Percentiles rank a stretch among this genome's conserved stretches.
phyloP scores from a whole-genome alignment of 1,139 yeast genomes.

The Yamadazyma diospyri region DNA sequence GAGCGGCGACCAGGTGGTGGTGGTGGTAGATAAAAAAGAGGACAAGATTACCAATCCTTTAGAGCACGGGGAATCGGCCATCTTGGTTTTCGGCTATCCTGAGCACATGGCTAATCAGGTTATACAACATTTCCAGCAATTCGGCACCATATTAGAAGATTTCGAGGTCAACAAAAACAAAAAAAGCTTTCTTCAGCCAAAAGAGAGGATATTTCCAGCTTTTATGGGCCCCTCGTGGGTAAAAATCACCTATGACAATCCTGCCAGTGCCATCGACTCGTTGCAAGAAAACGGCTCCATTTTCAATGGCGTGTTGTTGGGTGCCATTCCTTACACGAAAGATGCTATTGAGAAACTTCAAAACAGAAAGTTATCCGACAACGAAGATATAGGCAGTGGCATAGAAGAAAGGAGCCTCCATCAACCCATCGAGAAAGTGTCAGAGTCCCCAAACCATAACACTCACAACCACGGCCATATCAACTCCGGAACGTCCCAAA shows the following conservation, averaged over 20 bases:
- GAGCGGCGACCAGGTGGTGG: constrained; percentile 12
- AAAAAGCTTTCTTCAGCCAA: constrained; percentile 12
- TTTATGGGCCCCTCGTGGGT: constrained; percentile 89
- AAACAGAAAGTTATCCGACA: constrained; percentile 47
- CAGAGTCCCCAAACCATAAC: background rate
- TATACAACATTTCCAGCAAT: constrained; percentile 71
- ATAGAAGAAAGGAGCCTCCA: constrained; percentile 14
- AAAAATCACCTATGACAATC: constrained; percentile 75
- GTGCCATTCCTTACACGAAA: constrained; percentile 70
- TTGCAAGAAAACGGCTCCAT: constrained; percentile 76
- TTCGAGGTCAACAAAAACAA: constrained; percentile 44
- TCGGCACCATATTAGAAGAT: constrained; percentile 78
- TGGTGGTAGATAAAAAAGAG: constrained; percentile 7
- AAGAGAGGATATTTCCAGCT: constrained; percentile 48
- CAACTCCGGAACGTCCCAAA: background rate
- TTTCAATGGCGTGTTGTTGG: constrained; percentile 67
- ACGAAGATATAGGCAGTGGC: constrained; percentile 57
- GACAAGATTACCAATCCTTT: constrained; percentile 19
- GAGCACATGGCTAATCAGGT: constrained; percentile 67
- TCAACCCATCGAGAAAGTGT: constrained; percentile 1
- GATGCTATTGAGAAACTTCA: constrained; percentile 61
- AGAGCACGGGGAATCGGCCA: constrained; percentile 52
- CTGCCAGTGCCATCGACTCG: constrained; percentile 77
- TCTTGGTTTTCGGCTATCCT: constrained; percentile 86
- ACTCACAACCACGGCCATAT: constrained; percentile 1